Evolutionary conservation across 495 filamentous ascomycete genomes (phyloP), one percentile per base, ranked within the genome.

Genomic region (Podospora bellae-mahoneyi): DNA sequence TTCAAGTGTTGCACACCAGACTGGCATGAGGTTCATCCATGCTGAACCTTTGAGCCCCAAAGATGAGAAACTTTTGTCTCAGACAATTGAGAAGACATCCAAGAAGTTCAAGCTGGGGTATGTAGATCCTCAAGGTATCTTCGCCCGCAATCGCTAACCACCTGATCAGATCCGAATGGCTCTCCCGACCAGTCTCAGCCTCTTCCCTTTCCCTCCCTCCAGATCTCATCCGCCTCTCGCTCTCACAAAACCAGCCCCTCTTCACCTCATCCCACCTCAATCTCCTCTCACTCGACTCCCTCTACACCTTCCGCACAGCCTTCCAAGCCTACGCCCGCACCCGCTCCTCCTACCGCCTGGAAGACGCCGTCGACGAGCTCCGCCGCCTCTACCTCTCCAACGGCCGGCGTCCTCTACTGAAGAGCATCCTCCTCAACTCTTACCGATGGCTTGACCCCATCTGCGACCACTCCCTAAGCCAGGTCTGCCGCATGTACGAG

Each of bases 301-400:
- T 92, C 71, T 92, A 91, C 77, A 91, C 86, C 57, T 89, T 93
- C 80, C 90, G 91, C 72, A 83, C 84, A 39, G 82, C 86, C 4
- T 81, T 91, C 3, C 85, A 86, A 65, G 81, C 85, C 19, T 85
- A 90, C 64, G 75, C 80, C 34, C 84, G 78, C 60, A 78, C 83
- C 48, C 76, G 75, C 9, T 86, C 86, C 20, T 83, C 81, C 61
- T 79, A 83, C 5, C 80, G 82, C 16, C 80, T 91, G n/a, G 83
- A 85, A 65, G 81, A 85, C 58, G 80, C 81, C 1, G 82, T 84
- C 30, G 84, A 87, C 67, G 84, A 82, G 66, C 81, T 93, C 6
- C 85, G 87, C 39, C 85, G 87, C 28, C 82, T 89, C 28, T 86
- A 91, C 61, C 78, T 84, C 4, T 83, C 87, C 60, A 87, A 86